Base-by-base conservation (phyloP, 768 basidiomycete genomes). In the Mycena crocata region DNA sequence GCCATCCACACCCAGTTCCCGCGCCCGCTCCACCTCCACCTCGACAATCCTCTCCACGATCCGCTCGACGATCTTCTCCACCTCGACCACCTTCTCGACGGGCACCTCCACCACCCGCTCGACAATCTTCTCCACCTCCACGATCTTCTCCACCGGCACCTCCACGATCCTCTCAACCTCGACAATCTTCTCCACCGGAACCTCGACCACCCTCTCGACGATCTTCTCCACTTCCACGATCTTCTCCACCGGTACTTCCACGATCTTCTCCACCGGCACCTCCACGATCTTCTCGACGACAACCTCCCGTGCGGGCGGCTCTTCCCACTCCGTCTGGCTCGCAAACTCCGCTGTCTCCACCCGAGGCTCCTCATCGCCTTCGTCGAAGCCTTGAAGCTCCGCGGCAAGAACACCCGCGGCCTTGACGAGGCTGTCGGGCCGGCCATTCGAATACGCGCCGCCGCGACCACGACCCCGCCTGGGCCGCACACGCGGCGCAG, bases 351-450 rank as follows among this genome's bases (percentile, higher is more conserved):
- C 83, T 45, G 84, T 89, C 77, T 88, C 86, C 14, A 81, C 79
- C n/a, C n/a, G n/a, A n/a, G n/a, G n/a, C n/a, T n/a, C n/a, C 63
- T 85, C 83, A 65, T 79, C 80, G 56, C 80, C 78, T 31, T 64
- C 54, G 24, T 80, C 74, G 40, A 78, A 78, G 67, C 80, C 79
- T 13, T 79, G 78, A 51, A 94, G 79, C 72, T 92, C 92, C 42
- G 87, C 84, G 28, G 91, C 89, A 39, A 93, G 84, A 10, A 90
- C 87, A 71, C 91, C 91, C 0, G 93, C 91, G 21, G 88, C 86
- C 42, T 88, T 90, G 12, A 93, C 86, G 32, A 94, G 79, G 81
- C 19, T 92, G 92, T 31, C 93, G 83, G 15, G 42, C 78, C 80
- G 50, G 79, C 76, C 23, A 80, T 39, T 17, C 14, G 66, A 57